phyloP scores from a whole-genome alignment of 192 early-diverging fungal species.

The Coemansia biformis region DNA sequence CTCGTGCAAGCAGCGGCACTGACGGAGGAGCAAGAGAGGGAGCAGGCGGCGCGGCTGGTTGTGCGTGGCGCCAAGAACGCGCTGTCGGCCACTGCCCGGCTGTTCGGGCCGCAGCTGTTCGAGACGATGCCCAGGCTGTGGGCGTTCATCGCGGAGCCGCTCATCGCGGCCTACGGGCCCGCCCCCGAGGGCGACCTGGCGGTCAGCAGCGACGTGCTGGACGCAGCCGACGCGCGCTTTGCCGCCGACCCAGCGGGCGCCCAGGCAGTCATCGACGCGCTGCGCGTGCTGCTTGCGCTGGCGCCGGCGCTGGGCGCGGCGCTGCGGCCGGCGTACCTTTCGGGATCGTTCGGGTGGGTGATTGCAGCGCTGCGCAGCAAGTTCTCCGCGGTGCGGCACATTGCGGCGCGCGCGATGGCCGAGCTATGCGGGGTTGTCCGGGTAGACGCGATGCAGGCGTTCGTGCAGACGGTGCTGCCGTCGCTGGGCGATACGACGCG shows the following conservation, averaged over 20 bases:
- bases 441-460: slow-evolving; percentile 65
- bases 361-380: slow-evolving; percentile 59
- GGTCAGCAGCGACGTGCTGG: slow-evolving; percentile 2
- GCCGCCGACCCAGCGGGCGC: slow-evolving; percentile 3
- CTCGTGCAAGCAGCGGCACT: slow-evolving; percentile 13
- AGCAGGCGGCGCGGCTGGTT: slow-evolving; percentile 53
- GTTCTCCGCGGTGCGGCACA: slow-evolving; percentile 70
- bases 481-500: slow-evolving; percentile 66
- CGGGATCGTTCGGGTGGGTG: slow-evolving; percentile 60
- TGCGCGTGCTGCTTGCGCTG: slow-evolving; percentile 68
- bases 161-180: slow-evolving; percentile 13
- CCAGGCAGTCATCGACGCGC: slow-evolving; percentile 71
- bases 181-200: background rate
- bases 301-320: slow-evolving; percentile 51
- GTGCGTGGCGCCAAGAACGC: slow-evolving; percentile 61
- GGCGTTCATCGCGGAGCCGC: slow-evolving; percentile 35
- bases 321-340: slow-evolving; percentile 51
- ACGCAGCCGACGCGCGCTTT: slow-evolving; percentile 24
- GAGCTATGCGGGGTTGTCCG: slow-evolving; percentile 65
- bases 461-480: slow-evolving; percentile 76
- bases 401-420: slow-evolving; percentile 74
- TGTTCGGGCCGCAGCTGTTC: slow-evolving; percentile 34
- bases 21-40: slow-evolving; percentile 45
- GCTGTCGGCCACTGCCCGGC: slow-evolving; percentile 21
- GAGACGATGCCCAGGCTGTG: slow-evolving; percentile 35